Conservation (phyloP, 306 rosid species). For the Cucurbita ficifolia region DNA sequence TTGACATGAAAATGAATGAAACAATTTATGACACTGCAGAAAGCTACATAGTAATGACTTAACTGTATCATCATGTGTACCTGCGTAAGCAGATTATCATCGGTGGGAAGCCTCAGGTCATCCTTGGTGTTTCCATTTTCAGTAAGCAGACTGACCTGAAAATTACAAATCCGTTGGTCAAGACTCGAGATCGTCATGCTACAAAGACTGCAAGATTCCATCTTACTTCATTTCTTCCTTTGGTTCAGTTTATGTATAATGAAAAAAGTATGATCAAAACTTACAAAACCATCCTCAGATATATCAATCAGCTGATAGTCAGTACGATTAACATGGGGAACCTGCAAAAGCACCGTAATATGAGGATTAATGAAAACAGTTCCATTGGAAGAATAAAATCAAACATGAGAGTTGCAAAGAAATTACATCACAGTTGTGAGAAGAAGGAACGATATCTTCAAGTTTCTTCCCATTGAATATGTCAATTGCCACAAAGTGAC, state of each 20-base stretch:
- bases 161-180: slow-evolving; percentile 3
- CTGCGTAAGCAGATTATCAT: slow-evolving; percentile 47
- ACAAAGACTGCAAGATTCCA: background rate
- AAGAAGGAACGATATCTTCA: slow-evolving; percentile 63
- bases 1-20: background rate
- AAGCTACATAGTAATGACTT: background rate
- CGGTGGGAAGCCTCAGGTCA: slow-evolving; percentile 68
- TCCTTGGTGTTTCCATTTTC: slow-evolving; percentile 68
- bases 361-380: background rate
- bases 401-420: background rate
- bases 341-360: slow-evolving; percentile 21
- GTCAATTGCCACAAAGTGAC: slow-evolving; percentile 67
- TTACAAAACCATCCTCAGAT: slow-evolving; percentile 67
- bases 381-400: background rate
- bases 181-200: background rate
- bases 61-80: slow-evolving; percentile 11
- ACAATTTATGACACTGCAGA: background rate
- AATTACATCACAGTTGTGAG: slow-evolving; percentile 62
- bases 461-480: slow-evolving; percentile 62
- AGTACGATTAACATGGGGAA: slow-evolving; percentile 59
- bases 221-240: background rate
- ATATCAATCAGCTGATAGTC: slow-evolving; percentile 67
- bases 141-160: slow-evolving; percentile 57
- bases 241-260: background rate
- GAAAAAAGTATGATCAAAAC: slow-evolving; percentile 11